Base-by-base conservation (phyloP, 2,329 filamentous ascomycete genomes). In the Paracamarosporium sp. region DNA sequence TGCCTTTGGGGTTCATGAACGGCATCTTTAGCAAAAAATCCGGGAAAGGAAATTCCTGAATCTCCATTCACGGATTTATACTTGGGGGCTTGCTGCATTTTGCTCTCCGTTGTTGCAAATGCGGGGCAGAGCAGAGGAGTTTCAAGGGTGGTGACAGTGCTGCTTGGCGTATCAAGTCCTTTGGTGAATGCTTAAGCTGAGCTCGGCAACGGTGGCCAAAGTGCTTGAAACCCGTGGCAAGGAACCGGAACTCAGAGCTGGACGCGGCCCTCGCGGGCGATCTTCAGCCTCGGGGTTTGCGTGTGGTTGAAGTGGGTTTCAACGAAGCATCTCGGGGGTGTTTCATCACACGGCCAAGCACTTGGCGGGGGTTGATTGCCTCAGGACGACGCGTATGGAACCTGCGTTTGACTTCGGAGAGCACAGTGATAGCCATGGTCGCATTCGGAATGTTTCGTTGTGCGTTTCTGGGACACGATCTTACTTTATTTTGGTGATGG, bases 21-120 rank as follows among this genome's bases (percentile, higher is more conserved):
- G 72, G 72, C 72, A 75, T 75, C 65, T 75, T 75, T 59, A 74
- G 62, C 45, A 75, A 60, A 46, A 68, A 70, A 50, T 75, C 70
- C 50, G 70, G 65, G 41, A 51, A 51, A 15, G 48, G 46, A 33
- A 45, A 43, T 68, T 70, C 69, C 69, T 51, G 48, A n/a, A 51
- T 41, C 70, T 74, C 62, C 25, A 56, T 45, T 56, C 46, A 30
- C 25, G 28, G 27, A 31, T 35, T 38, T 33, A 38, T 44, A 52
- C 24, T 20, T 31, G 45, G 41, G 46, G 44, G 27, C 20, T 17
- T n/a, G 15, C 17, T 28, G 27, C 48, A 46, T 53, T 56, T 59
- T 56, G 51, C 46, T 47, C 22, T 28, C 15, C 36, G 43, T 41
- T 50, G 35, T 45, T 25, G 27, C 48, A 45, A 41, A 46, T 47